phyloP scores from a whole-genome alignment of 345 rosid species.

The Anacardium occidentale region DNA sequence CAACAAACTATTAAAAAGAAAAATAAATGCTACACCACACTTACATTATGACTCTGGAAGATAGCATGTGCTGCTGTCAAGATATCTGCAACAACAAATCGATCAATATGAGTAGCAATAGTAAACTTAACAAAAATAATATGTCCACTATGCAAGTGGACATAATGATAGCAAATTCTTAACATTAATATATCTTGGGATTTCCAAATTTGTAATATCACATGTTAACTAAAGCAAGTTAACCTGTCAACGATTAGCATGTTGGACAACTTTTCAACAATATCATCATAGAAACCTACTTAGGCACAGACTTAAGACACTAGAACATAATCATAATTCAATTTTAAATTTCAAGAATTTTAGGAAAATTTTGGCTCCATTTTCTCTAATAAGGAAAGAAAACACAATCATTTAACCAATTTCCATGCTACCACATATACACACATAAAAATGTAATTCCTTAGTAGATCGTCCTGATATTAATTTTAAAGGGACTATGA shows the following conservation, averaged over 20 bases:
- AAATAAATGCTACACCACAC: conserved; percentile 23
- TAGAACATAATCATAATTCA: neutral
- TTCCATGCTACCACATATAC: too few relatives aligned
- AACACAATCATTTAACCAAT: too few relatives aligned
- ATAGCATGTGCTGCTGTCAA: conserved; percentile 84
- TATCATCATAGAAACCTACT: neutral
- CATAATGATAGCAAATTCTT: neutral
- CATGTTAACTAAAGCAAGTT: neutral
- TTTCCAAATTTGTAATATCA: neutral
- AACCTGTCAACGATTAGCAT: neutral
- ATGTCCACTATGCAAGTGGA: neutral
- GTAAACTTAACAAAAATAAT: too few relatives aligned
- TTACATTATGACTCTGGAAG: conserved; percentile 76
- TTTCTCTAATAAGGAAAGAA: too few relatives aligned
- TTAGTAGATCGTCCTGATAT: too few relatives aligned
- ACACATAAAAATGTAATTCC: too few relatives aligned
- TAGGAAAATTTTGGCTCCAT: too few relatives aligned
- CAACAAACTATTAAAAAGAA: neutral
- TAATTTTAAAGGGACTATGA: too few relatives aligned
- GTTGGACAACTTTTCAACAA: neutral
- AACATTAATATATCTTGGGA: neutral
- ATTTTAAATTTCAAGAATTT: too few relatives aligned
- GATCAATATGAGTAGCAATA: conserved; percentile 17
- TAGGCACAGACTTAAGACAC: neutral
- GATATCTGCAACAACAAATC: conserved; percentile 59